These are phyloP conservation scores for Apostasia ramifera DNA, from an alignment of 106 monocot species.

Conservation along the genomic window DNA sequence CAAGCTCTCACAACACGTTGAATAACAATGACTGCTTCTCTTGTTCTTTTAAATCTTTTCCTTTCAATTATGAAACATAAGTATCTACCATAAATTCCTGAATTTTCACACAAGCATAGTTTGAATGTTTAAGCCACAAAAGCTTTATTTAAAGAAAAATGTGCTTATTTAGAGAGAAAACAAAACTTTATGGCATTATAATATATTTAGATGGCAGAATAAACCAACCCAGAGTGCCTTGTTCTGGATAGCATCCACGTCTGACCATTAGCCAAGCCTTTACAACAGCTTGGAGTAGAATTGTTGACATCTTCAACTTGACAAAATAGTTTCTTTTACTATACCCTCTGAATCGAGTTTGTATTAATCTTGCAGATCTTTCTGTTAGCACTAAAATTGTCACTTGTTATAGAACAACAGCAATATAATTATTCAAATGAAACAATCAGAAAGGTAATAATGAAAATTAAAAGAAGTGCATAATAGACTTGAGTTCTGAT, in stretches of 20 bases:
- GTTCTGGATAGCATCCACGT: not conserved
- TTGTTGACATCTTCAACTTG: slow-evolving; percentile 21
- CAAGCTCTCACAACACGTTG: slow-evolving; percentile 31
- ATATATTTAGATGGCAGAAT: slow-evolving; percentile 4
- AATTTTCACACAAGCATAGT: not conserved
- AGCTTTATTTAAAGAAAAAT: not conserved
- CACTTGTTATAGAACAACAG: not conserved
- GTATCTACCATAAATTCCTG: slow-evolving; percentile 32
- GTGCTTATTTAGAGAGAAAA: not conserved
- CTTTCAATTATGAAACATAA: slow-evolving; percentile 37
- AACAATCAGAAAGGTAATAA: no score
- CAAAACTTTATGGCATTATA: not conserved
- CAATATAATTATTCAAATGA: not conserved
- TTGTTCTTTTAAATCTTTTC: slow-evolving; percentile 26
- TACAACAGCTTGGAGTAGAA: slow-evolving; percentile 26
- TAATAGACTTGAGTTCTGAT: not conserved
- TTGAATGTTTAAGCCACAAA: not conserved
- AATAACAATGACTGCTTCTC: slow-evolving; percentile 26
- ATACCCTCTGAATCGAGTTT: slow-evolving; percentile 23
- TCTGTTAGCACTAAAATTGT: slow-evolving; percentile 14
- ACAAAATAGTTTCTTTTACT: slow-evolving; percentile 20
- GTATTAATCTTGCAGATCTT: slow-evolving; percentile 32
- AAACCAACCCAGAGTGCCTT: not conserved
- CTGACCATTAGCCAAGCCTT: slow-evolving; percentile 30
- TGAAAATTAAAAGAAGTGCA: not conserved